phyloP scores from a whole-genome alignment of 2,329 filamentous ascomycete species.

The Claviceps sp. region DNA sequence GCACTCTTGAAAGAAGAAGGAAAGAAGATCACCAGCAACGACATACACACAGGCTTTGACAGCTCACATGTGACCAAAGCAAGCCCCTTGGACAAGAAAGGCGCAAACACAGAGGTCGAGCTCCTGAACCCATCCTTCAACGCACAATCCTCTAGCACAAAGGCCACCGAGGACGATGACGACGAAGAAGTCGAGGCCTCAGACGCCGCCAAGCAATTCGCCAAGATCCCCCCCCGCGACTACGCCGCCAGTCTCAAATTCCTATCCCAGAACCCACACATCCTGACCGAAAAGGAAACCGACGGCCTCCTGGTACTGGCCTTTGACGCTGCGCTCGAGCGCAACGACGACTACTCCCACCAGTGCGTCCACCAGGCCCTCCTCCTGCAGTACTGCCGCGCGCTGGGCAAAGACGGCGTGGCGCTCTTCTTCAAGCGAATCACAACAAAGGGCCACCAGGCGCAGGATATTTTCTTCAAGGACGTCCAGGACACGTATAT shows the following conservation, averaged over 20 bases:
- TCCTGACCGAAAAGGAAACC: constrained; percentile 74
- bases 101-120: constrained; percentile 45
- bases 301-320: constrained; percentile 85
- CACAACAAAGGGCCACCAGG: constrained; percentile 78
- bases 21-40: constrained; percentile 88
- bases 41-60: constrained; percentile 79
- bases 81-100: constrained; percentile 30
- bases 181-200: constrained; percentile 65
- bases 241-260: constrained; percentile 64
- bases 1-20: constrained; percentile 75
- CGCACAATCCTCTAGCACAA: constrained; percentile 5
- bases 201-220: constrained; percentile 66
- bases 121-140: constrained; percentile 57
- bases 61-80: constrained; percentile 67
- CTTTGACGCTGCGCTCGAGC: constrained; percentile 74
- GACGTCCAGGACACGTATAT: constrained; percentile 83
- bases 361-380: constrained; percentile 91
- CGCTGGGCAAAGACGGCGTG: constrained; percentile 78
- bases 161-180: constrained; percentile 44
- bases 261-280: constrained; percentile 62
- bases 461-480: constrained; percentile 79
- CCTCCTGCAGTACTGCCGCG: constrained; percentile 86
- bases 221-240: constrained; percentile 61
- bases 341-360: constrained; percentile 60
- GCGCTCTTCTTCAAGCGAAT: constrained; percentile 93